Evolutionary conservation across 2,329 filamentous ascomycete species (phyloP).

Genomic region (Gnomoniopsis sp.): DNA sequence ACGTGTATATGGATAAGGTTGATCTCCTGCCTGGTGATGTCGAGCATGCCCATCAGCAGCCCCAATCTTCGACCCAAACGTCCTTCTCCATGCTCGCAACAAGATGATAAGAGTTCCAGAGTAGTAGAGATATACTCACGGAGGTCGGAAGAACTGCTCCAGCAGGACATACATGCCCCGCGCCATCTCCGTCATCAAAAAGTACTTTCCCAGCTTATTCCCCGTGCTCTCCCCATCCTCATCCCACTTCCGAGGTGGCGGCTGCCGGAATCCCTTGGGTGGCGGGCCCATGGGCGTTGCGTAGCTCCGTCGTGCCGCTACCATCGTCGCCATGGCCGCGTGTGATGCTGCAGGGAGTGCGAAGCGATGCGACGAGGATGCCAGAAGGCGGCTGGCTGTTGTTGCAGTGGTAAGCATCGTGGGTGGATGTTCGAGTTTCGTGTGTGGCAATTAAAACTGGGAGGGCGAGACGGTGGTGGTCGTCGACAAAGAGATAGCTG

Average conservation of each 20-base stretch:
- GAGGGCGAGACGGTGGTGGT: too few species aligned
- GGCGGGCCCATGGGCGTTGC: conserved; percentile 76
- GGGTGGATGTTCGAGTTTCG: neutral
- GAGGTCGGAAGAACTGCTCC: conserved; percentile 97
- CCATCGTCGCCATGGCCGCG: neutral
- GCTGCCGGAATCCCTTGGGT: conserved; percentile 75
- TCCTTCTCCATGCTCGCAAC: too few species aligned
- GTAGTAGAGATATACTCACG: conserved; percentile 61
- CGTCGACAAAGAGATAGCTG: neutral
- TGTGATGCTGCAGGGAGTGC: conserved; percentile 2
- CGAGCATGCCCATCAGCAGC: neutral
- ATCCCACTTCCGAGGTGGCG: conserved; percentile 73
- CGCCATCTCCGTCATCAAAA: conserved; percentile 92
- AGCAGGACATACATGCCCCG: conserved; percentile 97
- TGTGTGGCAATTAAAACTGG: too few species aligned
- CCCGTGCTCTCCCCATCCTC: conserved; percentile 72
- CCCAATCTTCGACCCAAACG: neutral
- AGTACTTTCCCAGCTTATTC: conserved; percentile 88
- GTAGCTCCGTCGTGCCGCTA: conserved; percentile 32
- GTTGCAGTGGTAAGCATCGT: conserved; percentile 10
- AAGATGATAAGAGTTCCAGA: too few species aligned
- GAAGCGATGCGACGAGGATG: neutral
- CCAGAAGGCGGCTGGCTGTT: conserved; percentile 3
- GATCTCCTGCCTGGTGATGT: neutral
- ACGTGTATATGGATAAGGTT: neutral